Percentiles rank a stretch among this genome's conserved stretches.
Evolutionary conservation across 1,284 basidiomycete genomes (phyloP).

Genomic region (Ganoderma multipileum): DNA sequence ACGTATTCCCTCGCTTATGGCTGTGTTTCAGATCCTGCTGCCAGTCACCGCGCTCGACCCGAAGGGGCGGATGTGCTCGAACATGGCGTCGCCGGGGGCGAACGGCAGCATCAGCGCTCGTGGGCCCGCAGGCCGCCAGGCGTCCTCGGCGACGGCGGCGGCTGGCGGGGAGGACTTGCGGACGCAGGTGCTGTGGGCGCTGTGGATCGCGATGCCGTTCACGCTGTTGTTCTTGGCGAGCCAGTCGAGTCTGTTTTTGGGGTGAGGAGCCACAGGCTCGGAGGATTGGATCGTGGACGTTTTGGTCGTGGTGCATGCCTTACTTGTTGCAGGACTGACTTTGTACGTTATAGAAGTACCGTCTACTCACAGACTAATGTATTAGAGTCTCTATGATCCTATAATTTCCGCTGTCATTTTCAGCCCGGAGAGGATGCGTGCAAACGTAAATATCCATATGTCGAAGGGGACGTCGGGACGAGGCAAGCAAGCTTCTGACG

Average conservation of each 20-base stretch:
- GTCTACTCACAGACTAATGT: background rate
- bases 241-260: constrained; percentile 7
- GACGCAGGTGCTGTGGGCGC: constrained; percentile 6
- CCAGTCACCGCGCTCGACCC: constrained; percentile 70
- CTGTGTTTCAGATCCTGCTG: constrained; percentile 43
- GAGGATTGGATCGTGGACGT: background rate
- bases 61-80: constrained; percentile 62
- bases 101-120: background rate
- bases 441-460: too few species aligned
- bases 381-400: background rate
- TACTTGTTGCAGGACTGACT: background rate
- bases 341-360: background rate
- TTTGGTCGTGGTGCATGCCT: background rate
- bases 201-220: background rate
- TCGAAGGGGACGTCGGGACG: too few species aligned
- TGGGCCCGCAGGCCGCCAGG: background rate
- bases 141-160: background rate
- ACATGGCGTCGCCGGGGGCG: constrained; percentile 31
- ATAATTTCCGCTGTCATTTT: too few species aligned
- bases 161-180: background rate
- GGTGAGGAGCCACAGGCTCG: background rate
- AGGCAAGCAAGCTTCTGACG: too few species aligned
- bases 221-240: constrained; percentile 9
- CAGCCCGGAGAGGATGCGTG: background rate
- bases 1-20: background rate